Evolutionary conservation across 345 rosid species (phyloP), one percentile per base, ranked within the genome.

Genomic region (Pistacia atlantica): DNA sequence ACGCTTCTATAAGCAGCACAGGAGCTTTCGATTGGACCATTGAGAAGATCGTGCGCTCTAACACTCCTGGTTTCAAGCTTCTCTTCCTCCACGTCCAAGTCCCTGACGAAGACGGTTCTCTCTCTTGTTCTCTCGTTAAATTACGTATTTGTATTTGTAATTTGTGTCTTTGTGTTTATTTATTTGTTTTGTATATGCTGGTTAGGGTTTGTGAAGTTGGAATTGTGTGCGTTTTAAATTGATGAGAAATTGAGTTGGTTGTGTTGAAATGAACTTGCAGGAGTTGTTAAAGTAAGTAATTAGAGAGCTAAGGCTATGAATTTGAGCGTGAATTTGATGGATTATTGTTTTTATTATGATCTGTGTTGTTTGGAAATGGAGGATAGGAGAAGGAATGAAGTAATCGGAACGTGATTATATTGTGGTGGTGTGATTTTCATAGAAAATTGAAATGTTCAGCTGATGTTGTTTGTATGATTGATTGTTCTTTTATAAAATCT

Each of bases 61-160:
- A 93, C 73, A 81, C 90, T 38, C 57, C 91, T 48, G 98, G 90
- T 18, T 96, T 92, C 88, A 91, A 84, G 86, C 89, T 96, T 74
- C 97, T 93, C 60, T 93, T 96, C 83, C 93, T 96, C 81, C 99
- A 92, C 55, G 99, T 90, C 51, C 99, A 93, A 87, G 97, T 93
- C 65, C 97, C 93, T 31, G 98, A 96, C 79, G 97, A 90, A 89
- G 97, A 96, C 81, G 99, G 98, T 96, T 78, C 61, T 42, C 72
- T 80, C 68, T 67, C 76, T 80, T 63, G 59, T 71, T 72, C 52
- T 68, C 61, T 28, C 33, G 33, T 31, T 31, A 31, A 31, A 31
- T 31, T 56, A 11, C 17, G 16, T 12, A 51, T 11, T 2, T 51
- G 55, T 51, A 2, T 51, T 11, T 51, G 17, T 51, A 51, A 2